Conservation (phyloP, 2,329 filamentous ascomycete genomes). For the Clonostachys solani region DNA sequence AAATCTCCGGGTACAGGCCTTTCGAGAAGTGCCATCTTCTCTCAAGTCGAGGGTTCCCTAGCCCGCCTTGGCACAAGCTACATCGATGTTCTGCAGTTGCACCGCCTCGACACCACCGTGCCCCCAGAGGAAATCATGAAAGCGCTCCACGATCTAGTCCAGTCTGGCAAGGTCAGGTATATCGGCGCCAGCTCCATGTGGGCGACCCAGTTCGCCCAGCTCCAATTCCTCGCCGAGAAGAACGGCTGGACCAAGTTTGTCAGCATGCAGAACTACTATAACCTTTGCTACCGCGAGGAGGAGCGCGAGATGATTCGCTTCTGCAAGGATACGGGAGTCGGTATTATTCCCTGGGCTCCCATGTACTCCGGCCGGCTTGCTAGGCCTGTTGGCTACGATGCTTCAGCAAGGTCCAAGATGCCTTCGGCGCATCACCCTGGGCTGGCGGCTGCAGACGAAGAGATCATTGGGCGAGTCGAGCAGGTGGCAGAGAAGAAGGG, state of each 20-base stretch:
- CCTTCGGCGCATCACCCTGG: not conserved
- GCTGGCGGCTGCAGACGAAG: not conserved
- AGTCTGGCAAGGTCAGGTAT: conserved; percentile 45
- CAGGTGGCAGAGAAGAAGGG: conserved; percentile 51
- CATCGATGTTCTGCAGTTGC: conserved; percentile 51
- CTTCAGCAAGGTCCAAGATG: not conserved
- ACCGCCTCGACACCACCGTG: conserved; percentile 44
- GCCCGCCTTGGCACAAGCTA: conserved; percentile 47
- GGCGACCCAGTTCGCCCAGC: conserved; percentile 37
- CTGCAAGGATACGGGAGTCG: conserved; percentile 33
- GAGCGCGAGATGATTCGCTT: conserved; percentile 37
- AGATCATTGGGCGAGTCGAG: conserved; percentile 27
- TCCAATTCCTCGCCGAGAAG: conserved; percentile 47
- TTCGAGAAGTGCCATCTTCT: conserved; percentile 60
- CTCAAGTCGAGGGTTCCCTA: conserved; percentile 56
- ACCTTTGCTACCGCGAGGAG: conserved; percentile 53
- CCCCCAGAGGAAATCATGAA: conserved; percentile 52
- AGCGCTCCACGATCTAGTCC: conserved; percentile 48
- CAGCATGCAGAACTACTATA: conserved; percentile 53
- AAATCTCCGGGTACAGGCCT: conserved; percentile 19
- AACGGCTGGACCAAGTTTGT: conserved; percentile 53
- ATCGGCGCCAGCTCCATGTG: conserved; percentile 35
- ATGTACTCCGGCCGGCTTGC: conserved; percentile 9
- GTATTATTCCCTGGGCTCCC: conserved; percentile 24
- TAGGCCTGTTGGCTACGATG: not conserved